Evolutionary conservation across 192 early-diverging fungal species (phyloP), one percentile per base, ranked within the genome.

Genomic region (Dispira parvispora): DNA sequence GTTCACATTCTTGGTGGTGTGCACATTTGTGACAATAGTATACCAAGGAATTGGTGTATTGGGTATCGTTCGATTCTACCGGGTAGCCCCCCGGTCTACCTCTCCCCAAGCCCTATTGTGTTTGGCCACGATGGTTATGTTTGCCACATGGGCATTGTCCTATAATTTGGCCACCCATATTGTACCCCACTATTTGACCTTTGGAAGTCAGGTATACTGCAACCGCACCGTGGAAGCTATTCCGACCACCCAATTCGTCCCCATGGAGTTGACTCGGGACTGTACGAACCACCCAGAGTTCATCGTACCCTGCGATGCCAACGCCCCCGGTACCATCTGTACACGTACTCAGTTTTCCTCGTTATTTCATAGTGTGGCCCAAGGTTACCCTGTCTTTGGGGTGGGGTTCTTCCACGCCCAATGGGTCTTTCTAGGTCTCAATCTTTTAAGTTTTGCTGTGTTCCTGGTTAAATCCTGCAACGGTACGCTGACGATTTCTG

Each of bases 41-140:
- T 64, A 64, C 18, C 71, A 80, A 42, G 82, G 82, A 13, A 71
- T 84, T 27, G 73, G 82, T 10, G 74, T 84, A 28, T 56, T 84
- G 1, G 82, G 80, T 12, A 42, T 61, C 77, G 62, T 82, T 0
- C 65, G 66, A 16, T 64, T 84, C 27, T 84, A 71, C 67, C 63
- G 62, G 46, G 67, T 84, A 58, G 64, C 73, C 11, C 68, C 68
- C 50, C 68, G 63, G 13, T 67, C 73, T 8, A 84, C 82, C 32
- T 73, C 70, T 6, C 82, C 82, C 21, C 82, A 84, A 58, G 82
- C 74, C n/a, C 64, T 84, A n/a, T 63, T 84, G 47, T 71, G 75
- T 13, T 70, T 70, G 11, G 68, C 75, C 43, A 69, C 74, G 52
- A 42, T 82, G 10, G 56, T 79, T 45, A 78, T 74, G 61, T 63